A percentile compares a stretch with the other conserved stretches of the same genome.
These are phyloP conservation scores for Adansonia digitata DNA, from an alignment of 345 rosid species.

Conservation along the genomic window DNA sequence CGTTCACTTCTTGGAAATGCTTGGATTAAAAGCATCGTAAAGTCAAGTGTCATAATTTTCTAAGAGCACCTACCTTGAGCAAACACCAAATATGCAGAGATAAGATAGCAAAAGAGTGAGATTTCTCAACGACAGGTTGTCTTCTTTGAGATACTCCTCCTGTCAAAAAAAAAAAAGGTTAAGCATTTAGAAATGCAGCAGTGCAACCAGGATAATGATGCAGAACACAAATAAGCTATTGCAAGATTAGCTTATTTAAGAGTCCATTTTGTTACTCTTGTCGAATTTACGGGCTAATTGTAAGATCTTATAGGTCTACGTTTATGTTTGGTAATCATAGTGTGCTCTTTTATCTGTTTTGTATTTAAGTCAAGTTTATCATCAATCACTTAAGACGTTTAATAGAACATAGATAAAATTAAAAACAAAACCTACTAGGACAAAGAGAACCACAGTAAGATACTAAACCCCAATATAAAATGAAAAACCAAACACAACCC, in stretches of 20 bases:
- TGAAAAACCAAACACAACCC: not conserved
- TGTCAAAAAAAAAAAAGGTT: slow-evolving; percentile 24
- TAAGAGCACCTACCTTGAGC: slow-evolving; percentile 55
- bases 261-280: not conserved
- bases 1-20: not conserved
- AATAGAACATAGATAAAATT: not conserved
- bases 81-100: slow-evolving; percentile 77
- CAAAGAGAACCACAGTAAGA: not conserved
- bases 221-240: not conserved
- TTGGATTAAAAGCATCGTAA: not conserved
- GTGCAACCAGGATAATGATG: not conserved
- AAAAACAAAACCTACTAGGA: not conserved
- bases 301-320: not conserved
- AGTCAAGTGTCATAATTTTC: no score
- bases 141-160: slow-evolving; percentile 77
- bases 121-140: slow-evolving; percentile 74
- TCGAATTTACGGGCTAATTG: not conserved
- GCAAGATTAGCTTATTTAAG: not conserved
- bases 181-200: no score
- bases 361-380: not conserved
- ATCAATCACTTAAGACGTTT: not conserved
- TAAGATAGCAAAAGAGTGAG: slow-evolving; percentile 73
- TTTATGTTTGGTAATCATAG: not conserved
- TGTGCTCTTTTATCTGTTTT: not conserved
- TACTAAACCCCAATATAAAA: not conserved